phyloP scores from a whole-genome alignment of 805 yeast genomes.

The Hanseniaspora clermontiae region DNA sequence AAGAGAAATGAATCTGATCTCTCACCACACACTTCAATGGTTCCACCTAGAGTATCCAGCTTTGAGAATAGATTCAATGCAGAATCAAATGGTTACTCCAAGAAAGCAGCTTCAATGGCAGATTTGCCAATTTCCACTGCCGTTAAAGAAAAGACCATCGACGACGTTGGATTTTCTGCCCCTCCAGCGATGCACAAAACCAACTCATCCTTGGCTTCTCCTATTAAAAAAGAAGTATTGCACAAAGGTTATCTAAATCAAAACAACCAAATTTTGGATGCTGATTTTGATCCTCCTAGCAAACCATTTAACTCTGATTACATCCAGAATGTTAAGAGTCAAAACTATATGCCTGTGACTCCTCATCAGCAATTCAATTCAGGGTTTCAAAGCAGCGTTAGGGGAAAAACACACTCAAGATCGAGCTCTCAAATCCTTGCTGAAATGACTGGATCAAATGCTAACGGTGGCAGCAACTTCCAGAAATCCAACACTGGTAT shows the following conservation, averaged over 20 bases:
- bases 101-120: neutral
- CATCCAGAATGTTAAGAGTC: neutral
- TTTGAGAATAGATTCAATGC: neutral
- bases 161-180: neutral
- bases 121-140: neutral
- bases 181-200: neutral
- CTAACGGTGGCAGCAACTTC: neutral
- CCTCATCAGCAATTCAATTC: constrained; percentile 3
- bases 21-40: constrained; percentile 1
- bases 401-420: constrained; percentile 13
- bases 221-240: neutral
- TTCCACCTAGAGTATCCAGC: neutral
- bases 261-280: neutral
- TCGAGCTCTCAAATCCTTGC: constrained; percentile 13
- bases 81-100: neutral
- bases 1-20: constrained; percentile 1
- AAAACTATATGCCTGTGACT: constrained; percentile 5
- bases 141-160: neutral
- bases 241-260: neutral
- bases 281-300: constrained; percentile 5
- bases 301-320: neutral
- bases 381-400: neutral
- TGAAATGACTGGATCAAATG: constrained; percentile 8
- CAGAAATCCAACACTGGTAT: neutral
- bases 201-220: constrained; percentile 5